Conservation (phyloP, 2,329 filamentous ascomycete genomes). For the Pyricularia sp. region DNA sequence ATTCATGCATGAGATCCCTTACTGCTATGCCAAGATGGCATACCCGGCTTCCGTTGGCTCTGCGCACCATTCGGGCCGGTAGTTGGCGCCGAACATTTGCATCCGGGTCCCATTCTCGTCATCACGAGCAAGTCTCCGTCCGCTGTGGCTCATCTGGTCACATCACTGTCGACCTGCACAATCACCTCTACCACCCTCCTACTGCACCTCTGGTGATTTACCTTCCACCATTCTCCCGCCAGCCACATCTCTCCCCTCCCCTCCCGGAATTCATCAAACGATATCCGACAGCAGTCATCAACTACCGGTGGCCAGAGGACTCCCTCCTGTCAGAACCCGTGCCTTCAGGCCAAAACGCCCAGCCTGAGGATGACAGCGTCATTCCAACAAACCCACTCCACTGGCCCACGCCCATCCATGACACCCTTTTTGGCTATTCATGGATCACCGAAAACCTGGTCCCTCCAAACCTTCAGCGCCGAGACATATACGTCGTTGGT, state of each 20-base stretch:
- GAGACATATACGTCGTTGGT: conserved; percentile 41
- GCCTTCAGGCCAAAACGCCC: neutral
- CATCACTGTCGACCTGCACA: conserved; percentile 40
- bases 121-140: conserved; percentile 31
- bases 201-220: conserved; percentile 42
- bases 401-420: conserved; percentile 51
- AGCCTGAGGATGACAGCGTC: neutral
- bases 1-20: neutral
- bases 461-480: conserved; percentile 22
- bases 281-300: conserved; percentile 42
- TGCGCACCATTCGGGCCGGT: neutral
- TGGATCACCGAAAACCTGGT: conserved; percentile 39
- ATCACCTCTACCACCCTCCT: conserved; percentile 26
- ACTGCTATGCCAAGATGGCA: conserved; percentile 1
- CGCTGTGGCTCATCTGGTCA: conserved; percentile 38
- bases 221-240: conserved; percentile 38
- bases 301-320: conserved; percentile 44
- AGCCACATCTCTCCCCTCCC: conserved; percentile 14
- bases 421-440: conserved; percentile 42
- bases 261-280: conserved; percentile 31
- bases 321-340: neutral
- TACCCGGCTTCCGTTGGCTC: neutral
- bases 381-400: conserved; percentile 15
- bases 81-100: neutral
- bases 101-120: neutral